phyloP scores from a whole-genome alignment of 2,329 filamentous ascomycete genomes.

The Fusarium sambucinum region DNA sequence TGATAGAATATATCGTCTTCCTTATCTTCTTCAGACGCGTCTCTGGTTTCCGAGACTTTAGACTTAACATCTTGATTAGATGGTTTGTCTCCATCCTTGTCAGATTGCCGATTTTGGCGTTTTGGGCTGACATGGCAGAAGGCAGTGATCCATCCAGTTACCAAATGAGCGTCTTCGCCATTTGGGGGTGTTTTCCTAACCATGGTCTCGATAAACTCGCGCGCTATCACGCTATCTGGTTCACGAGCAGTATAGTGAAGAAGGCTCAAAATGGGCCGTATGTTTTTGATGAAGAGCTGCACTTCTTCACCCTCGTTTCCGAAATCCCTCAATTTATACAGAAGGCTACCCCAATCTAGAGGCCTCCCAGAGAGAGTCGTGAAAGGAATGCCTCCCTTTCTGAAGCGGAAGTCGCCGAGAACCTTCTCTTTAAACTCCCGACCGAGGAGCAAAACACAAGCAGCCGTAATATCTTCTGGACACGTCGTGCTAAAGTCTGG shows the following conservation, averaged over 20 bases:
- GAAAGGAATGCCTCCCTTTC: background rate
- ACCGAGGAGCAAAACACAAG: background rate
- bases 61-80: background rate
- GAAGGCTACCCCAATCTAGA: background rate
- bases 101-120: no score
- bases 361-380: accelerated
- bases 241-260: background rate
- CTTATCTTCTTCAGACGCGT: background rate
- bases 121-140: background rate
- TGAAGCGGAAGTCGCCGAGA: background rate
- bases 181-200: background rate
- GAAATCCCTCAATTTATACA: accelerated
- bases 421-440: background rate
- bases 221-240: background rate
- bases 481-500: background rate
- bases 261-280: background rate
- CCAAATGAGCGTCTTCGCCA: background rate
- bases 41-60: background rate
- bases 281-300: background rate
- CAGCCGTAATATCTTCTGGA: background rate
- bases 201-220: background rate
- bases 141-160: background rate
- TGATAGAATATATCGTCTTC: background rate
- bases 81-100: background rate
- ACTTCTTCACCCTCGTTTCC: background rate